A percentile compares a stretch with the other conserved stretches of the same genome.
phyloP scores from a whole-genome alignment of 2,329 filamentous ascomycete genomes.

The Claviceps spartinae region DNA sequence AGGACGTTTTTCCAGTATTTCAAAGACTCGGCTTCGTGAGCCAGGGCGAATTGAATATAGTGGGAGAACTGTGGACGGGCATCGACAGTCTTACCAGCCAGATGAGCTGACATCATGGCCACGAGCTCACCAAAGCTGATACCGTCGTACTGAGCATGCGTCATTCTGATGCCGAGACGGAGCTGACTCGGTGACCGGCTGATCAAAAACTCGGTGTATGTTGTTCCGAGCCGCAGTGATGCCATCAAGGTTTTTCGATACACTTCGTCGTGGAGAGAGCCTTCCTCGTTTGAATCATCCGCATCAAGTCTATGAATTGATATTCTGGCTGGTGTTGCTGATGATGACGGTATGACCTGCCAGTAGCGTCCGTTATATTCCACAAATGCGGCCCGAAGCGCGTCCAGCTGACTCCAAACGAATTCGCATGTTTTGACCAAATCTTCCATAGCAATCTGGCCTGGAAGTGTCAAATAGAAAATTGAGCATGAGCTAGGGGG shows the following conservation, averaged over 20 bases:
- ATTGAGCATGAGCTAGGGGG: not conserved
- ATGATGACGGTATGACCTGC: not conserved
- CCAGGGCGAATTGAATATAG: not conserved
- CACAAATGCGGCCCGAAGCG: not conserved
- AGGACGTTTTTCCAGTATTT: not conserved
- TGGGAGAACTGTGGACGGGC: not conserved
- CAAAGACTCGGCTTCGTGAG: not conserved
- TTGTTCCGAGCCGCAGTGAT: not conserved
- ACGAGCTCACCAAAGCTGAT: not conserved
- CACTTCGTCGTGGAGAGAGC: not conserved
- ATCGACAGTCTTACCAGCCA: not conserved
- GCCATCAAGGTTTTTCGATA: not conserved
- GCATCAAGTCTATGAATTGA: not conserved
- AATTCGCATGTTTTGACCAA: not conserved
- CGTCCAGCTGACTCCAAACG: not conserved
- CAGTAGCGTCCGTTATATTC: not conserved
- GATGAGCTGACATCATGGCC: not conserved
- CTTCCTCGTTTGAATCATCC: not conserved
- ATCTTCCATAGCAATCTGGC: not conserved
- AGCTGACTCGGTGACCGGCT: not conserved
- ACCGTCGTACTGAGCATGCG: not conserved
- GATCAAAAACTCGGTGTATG: not conserved
- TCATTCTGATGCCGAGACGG: not conserved
- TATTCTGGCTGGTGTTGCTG: not conserved
- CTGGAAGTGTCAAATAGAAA: not conserved